phyloP scores from a whole-genome alignment of 345 rosid species.

The Adansonia digitata region DNA sequence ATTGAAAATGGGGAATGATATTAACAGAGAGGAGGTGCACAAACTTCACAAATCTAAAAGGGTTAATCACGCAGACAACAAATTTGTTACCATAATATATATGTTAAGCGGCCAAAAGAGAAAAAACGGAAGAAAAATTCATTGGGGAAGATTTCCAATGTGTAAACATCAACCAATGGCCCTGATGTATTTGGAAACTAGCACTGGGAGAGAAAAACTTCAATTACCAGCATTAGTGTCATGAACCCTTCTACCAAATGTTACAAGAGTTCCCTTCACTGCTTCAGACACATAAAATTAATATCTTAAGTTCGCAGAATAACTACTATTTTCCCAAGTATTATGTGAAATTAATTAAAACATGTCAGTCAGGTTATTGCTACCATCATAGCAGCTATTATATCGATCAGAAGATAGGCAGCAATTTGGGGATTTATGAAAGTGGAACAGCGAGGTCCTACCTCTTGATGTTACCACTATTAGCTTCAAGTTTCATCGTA shows the following conservation, averaged over 20 bases:
- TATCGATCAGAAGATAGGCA: not conserved
- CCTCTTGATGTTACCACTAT: not conserved
- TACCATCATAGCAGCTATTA: not conserved
- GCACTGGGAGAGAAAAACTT: not conserved
- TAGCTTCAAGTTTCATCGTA: not conserved
- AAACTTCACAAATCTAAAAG: not conserved
- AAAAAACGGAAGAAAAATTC: not conserved
- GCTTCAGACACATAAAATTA: not conserved
- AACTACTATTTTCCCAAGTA: not conserved
- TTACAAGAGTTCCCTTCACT: not conserved
- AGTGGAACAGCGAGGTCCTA: not conserved
- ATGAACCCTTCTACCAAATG: not conserved
- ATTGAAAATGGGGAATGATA: not conserved
- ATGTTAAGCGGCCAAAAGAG: not conserved
- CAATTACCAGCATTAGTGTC: not conserved
- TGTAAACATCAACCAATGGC: not conserved
- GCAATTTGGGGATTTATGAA: not conserved
- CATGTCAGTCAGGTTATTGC: not conserved
- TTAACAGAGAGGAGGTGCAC: not conserved
- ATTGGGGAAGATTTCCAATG: not conserved
- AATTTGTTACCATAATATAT: not conserved
- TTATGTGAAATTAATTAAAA: not conserved
- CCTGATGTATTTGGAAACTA: not conserved
- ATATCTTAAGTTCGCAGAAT: not conserved
- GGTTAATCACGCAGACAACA: not conserved